Evolutionary conservation across 1,139 yeast genomes (phyloP), one percentile per base, ranked within the genome.

Genomic region (Debaryomyces udenii): DNA sequence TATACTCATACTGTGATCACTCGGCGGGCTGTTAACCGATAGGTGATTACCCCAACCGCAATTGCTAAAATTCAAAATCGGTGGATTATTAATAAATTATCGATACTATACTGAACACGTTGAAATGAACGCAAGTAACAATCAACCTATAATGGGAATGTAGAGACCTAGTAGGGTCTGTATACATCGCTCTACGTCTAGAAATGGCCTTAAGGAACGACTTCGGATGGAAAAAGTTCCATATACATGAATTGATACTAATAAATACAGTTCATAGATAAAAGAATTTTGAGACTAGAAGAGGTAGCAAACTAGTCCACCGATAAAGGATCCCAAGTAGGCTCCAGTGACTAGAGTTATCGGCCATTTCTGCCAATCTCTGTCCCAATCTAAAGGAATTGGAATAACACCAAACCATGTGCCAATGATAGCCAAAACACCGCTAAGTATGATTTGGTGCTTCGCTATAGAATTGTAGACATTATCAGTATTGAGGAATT

Each of bases 351-450:
- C 68, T 38, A 91, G 75, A 1, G 98, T 91, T 43, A 89, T 78
- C n/a, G 99, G 99, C 96, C 97, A 93, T 44, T 74, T 77, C 63
- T 93, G 99, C 99, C 99, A 93, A 22, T 86, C 90, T 51, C 98
- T 74, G 61, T 93, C 99, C 99, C 99, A 93, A 62, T 93, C 99
- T 44, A 93, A 73, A 0, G 98, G 97, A 45, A 93, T 90, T 2
- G 96, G 98, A 31, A 88, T 66, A 4, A 94, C 96, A 9, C 98
- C 97, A 2, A 89, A 54, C 98, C 98, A 93, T 7, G 94, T 81
- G 2, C 96, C 96, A 6, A 85, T 53, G 31, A 83, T 66, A 0
- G 83, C 74, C 29, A 82, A 76, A 9, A 80, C 57, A 5, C 78
- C 62, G 20, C 69, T 56, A 27, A 68, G 56, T 34, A 77, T 63